Evolutionary conservation across 106 monocot genomes (phyloP), one percentile per base, ranked within the genome.

Genomic region (Iris macrosiphon): DNA sequence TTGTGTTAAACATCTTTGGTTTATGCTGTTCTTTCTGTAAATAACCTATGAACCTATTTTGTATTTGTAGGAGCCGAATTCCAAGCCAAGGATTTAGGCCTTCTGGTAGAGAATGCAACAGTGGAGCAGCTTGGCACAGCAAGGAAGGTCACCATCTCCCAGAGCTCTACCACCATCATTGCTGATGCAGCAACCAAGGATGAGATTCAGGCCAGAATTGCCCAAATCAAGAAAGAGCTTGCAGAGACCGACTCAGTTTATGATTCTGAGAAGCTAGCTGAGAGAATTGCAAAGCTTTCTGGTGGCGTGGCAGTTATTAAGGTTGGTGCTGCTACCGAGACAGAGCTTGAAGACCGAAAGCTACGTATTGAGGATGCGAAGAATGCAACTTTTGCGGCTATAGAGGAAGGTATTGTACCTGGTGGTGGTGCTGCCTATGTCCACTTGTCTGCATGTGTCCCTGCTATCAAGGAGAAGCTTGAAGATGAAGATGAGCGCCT

Each of bases 371-470:
- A 90, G 75, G 90, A 90, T 61, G 90, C 90, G 1, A 81, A 84
- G 70, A 90, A 90, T 81, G 90, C 90, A 27, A 90, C 90, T 19
- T 85, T 84, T 69, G 90, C 90, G 19, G 91, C 85, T 27, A 79
- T 91, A 24, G 91, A 91, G 66, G 91, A 91, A 61, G 91, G 91
- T n/a, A 85, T 92, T 62, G 91, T 92, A 3, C 85, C 85, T 34
- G 91, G 91, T 11, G 85, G 91, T 21, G 91, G 91, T 49, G 77
- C 82, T 42, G 85, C 91, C 12, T 78, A 64, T 65, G 79, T 92
- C 47, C 85, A 85, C 40, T 76, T 92, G 24, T 82, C 91, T 6
- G 62, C 72, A 7, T 61, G 52, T 69, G 82, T 92, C 54, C 75
- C 81, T 46, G 70, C 78, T 17, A 92, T 85, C 62, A 92, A 79